Percentiles rank a stretch among this genome's conserved stretches.
Evolutionary conservation across 768 basidiomycete species (phyloP).

Genomic region (Crepidotus variabilis): DNA sequence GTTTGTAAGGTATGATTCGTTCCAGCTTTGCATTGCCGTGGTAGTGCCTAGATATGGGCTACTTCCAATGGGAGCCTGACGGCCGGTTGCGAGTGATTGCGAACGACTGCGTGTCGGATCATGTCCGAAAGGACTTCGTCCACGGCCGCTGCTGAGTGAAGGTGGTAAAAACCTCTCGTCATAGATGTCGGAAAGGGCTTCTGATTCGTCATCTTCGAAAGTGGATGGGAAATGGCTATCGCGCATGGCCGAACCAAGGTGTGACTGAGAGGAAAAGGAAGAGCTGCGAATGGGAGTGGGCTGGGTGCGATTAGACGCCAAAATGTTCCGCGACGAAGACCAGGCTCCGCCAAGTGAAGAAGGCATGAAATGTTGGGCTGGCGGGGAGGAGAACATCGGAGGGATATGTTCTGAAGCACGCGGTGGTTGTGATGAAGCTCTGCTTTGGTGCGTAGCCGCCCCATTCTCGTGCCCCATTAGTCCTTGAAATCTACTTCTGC

Average conservation of each 20-base stretch:
- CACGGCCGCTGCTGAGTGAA: constrained; percentile 28
- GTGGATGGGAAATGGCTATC: constrained; percentile 70
- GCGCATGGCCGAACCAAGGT: constrained; percentile 64
- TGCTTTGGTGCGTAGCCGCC: constrained; percentile 47
- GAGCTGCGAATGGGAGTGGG: constrained; percentile 63
- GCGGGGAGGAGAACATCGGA: constrained; percentile 45
- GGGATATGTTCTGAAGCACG: constrained; percentile 39
- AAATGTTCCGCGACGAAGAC: constrained; percentile 39
- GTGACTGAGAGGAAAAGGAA: constrained; percentile 58
- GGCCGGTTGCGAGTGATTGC: constrained; percentile 66
- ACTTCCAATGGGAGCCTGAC: constrained; percentile 51
- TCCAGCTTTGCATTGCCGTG: constrained; percentile 55
- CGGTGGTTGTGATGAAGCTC: constrained; percentile 71
- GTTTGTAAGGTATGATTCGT: constrained; percentile 48
- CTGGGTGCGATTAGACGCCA: constrained; percentile 43
- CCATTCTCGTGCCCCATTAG: constrained; percentile 36
- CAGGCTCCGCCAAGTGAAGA: constrained; percentile 47
- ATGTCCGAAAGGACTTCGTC: constrained; percentile 58
- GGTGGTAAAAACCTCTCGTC: constrained; percentile 51
- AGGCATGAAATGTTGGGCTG: constrained; percentile 48
- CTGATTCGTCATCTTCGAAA: constrained; percentile 79
- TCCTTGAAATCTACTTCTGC: constrained; percentile 56
- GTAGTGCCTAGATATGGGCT: constrained; percentile 32
- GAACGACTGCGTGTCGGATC: constrained; percentile 73
- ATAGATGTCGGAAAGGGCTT: constrained; percentile 57